Evolutionary conservation across 2,329 filamentous ascomycete genomes (phyloP), one percentile per base, ranked within the genome.

Genomic region (Stagonosporopsis chrysanthemi): DNA sequence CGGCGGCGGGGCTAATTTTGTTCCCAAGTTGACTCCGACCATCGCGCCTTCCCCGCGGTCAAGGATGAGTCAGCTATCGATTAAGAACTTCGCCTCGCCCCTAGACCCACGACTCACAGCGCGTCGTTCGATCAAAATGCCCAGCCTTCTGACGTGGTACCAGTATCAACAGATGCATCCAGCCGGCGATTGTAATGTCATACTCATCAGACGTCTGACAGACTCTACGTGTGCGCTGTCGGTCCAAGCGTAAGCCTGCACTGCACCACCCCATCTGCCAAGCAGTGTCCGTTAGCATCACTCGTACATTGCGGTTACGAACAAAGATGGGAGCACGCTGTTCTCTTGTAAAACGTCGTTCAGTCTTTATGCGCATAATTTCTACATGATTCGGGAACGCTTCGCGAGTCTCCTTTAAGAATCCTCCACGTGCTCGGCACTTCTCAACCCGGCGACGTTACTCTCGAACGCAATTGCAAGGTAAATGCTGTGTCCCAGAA

Each of bases 1-100:
- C 65, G 64, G 67, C 63, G 69, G 69, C 63, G 69, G 69, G 66
- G 68, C 43, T 55, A 64, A 67, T 67, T 57, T 56, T 57, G 43
- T 57, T 33, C 14, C 31, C 12, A 33, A 33, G 31, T 33, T 57
- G 54, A 57, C 54, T 57, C 54, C 54, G 54, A 57, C 48, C 23
- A 28, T 56, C 48, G 54, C 54, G 54, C 42, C 43, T 52, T 57
- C 54, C 48, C 54, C 54, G 44, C 54, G 48, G 38, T 47, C 41
- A 28, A 41, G 35, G 51, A 48, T 57, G 48, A 57, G 38, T 57
- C 48, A 57, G 54, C 54, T 45, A 48, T 45, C 41, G 44, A 44
- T 49, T 42, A 28, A 17, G 39, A 42, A 28, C 28, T 26, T 41
- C 52, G 52, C 52, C 45, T 56, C 46, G 40, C 28, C 41, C 40